Evolutionary conservation across 2,329 filamentous ascomycete species (phyloP), one percentile per base, ranked within the genome.

Genomic region (Xylaria sp.): DNA sequence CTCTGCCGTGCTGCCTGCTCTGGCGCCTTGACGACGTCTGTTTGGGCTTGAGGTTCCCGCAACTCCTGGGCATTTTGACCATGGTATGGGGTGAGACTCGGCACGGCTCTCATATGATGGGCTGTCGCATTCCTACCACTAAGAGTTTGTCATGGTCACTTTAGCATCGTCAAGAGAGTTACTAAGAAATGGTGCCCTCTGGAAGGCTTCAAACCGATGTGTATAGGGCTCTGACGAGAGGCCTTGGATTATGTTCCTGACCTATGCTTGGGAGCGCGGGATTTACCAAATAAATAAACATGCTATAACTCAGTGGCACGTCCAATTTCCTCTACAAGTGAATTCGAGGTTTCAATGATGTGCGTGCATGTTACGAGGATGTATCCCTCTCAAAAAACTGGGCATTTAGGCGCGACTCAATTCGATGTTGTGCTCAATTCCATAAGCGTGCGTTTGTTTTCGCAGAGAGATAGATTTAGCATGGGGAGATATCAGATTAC

Each of bases 1-100:
- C 13, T 60, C 58, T 67, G 54, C 20, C 50, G 15, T 61, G 48
- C n/a, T 52, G n/a, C 60, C 37, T 18, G 6, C 50, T 32, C 55
- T 41, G 28, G n/a, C 18, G n/a, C 20, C 13, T 41, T n/a, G 46
- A 39, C 23, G 51, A 37, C 23, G 18, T 18, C 34, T 63, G 13
- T 37, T 51, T 20, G 54, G 55, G 55, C 25, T n/a, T 52, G 15
- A 39, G 46, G 52, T 41, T 18, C 44, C 23, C 34, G 39, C 23
- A 10, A 52, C 48, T 20, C 34, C 23, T 39, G 25, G 48, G 12
- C 56, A n/a, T 32, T 12, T 57, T 15, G 56, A 61, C 32, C 23
- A 51, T 28, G 34, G 25, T 20, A 15, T 57, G 23, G 39, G 37
- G 15, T 25, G 48, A 15, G 6, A 25, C n/a, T 32, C 25, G 13